These are phyloP conservation scores for Rhodosporidiobolus sp. DNA, from an alignment of 768 basidiomycete genomes.

Conservation along the genomic window DNA sequence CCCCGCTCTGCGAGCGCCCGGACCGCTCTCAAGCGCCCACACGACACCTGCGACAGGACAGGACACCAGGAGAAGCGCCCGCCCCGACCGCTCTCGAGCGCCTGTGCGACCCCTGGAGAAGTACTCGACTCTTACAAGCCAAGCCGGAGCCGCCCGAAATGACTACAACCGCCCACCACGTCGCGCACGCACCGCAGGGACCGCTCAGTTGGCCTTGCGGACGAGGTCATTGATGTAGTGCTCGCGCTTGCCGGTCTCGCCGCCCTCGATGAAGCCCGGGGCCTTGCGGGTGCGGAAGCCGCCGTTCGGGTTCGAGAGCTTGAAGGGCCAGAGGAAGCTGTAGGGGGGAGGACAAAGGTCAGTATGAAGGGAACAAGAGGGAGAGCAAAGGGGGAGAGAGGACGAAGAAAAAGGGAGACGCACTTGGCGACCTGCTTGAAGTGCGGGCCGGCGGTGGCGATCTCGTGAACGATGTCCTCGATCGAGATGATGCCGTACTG, in stretches of 20 bases:
- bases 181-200: no score
- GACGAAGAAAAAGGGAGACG: neutral
- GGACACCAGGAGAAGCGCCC: neutral
- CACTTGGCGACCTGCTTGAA: slow-evolving; percentile 78
- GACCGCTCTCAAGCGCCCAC: no score
- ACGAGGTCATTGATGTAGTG: slow-evolving; percentile 96
- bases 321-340: slow-evolving; percentile 99
- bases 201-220: slow-evolving; percentile 53
- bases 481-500: slow-evolving; percentile 94
- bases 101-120: no score
- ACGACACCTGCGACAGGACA: no score
- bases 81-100: no score
- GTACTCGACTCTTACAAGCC: no score
- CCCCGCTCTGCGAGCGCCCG: no score
- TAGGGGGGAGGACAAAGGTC: neutral
- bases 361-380: neutral
- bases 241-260: slow-evolving; percentile 75
- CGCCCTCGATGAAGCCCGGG: slow-evolving; percentile 33
- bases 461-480: slow-evolving; percentile 97
- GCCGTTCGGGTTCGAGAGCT: slow-evolving; percentile 97
- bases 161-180: no score
- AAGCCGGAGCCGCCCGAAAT: no score
- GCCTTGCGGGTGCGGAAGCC: slow-evolving; percentile 64
- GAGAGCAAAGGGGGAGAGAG: neutral
- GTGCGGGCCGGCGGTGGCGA: slow-evolving; percentile 90